Percentiles rank a stretch among this genome's conserved stretches.
These are phyloP conservation scores for Prunus yedoensis DNA, from an alignment of 331 rosid species.

Conservation along the genomic window DNA sequence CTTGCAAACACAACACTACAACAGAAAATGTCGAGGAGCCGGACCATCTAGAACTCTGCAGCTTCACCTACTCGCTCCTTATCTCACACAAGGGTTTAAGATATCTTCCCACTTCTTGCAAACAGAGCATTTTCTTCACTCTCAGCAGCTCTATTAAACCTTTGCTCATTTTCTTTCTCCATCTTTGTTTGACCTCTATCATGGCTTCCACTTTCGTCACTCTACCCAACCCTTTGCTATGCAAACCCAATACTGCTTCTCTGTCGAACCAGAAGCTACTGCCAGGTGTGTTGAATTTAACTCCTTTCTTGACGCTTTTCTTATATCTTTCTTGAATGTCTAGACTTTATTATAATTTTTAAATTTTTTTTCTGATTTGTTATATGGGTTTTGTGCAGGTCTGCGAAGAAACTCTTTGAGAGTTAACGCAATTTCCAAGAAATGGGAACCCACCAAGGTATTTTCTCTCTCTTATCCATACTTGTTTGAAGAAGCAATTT, in stretches of 20 bases:
- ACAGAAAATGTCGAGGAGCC: neutral
- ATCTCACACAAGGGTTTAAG: constrained; percentile 12
- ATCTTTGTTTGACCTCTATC: constrained; percentile 18
- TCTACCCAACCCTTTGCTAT: constrained; percentile 44
- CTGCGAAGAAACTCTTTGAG: constrained; percentile 50
- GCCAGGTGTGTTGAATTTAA: constrained; percentile 32
- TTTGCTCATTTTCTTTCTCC: neutral
- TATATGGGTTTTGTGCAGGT: constrained; percentile 37
- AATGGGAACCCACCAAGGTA: constrained; percentile 82
- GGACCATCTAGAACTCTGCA: constrained; percentile 6
- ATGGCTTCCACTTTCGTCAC: constrained; percentile 79
- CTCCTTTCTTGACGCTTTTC: neutral
- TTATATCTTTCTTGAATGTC: neutral
- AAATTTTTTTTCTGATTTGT: constrained; percentile 2
- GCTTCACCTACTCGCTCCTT: neutral
- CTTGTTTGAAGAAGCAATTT: neutral
- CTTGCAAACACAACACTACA: neutral
- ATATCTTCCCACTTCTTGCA: neutral
- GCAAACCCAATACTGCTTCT: constrained; percentile 38
- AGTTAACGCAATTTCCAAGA: constrained; percentile 53
- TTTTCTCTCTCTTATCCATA: neutral
- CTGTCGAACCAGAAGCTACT: constrained; percentile 42
- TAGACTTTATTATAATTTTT: neutral
- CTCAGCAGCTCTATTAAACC: neutral
- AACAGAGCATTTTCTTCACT: neutral